Conservation (phyloP, 306 rosid species). For the Calophaca sinica region DNA sequence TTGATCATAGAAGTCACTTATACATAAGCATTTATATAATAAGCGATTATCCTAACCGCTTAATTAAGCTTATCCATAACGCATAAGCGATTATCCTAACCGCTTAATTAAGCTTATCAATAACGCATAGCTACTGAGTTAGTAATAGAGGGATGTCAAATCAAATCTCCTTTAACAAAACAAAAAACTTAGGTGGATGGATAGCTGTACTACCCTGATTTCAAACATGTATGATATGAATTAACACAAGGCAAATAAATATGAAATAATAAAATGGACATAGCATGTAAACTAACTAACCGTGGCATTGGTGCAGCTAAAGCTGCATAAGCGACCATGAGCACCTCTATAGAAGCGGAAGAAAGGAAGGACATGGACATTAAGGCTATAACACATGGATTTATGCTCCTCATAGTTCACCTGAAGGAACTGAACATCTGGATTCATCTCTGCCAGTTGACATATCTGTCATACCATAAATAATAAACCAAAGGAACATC, state of each 20-base stretch:
- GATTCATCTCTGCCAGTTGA: conserved; percentile 87
- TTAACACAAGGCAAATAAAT: background rate
- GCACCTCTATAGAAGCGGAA: conserved; percentile 93
- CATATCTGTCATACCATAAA: conserved; percentile 62
- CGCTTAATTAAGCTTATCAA: background rate
- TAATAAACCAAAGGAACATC: conserved; percentile 24
- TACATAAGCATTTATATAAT: too few species aligned
- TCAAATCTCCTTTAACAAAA: background rate
- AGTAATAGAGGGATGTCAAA: too few species aligned
- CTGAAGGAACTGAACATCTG: conserved; percentile 78
- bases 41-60: too few species aligned
- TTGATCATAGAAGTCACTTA: too few species aligned
- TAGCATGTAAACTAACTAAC: conserved; percentile 58
- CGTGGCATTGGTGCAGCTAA: conserved; percentile 96
- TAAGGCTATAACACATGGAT: conserved; percentile 88
- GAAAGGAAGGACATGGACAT: conserved; percentile 90
- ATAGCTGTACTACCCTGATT: conserved; percentile 7
- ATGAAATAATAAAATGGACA: conserved; percentile 1
- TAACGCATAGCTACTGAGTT: background rate
- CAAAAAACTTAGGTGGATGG: background rate
- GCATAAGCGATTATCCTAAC: too few species aligned
- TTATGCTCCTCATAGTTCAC: conserved; percentile 87
- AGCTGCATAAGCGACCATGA: conserved; percentile 88
- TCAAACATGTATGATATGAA: background rate
- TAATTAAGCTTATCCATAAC: too few species aligned